A percentile compares a stretch with the other conserved stretches of the same genome.
Conservation (phyloP, 1,139 yeast species). For the Magnusiomyces paraingens region DNA sequence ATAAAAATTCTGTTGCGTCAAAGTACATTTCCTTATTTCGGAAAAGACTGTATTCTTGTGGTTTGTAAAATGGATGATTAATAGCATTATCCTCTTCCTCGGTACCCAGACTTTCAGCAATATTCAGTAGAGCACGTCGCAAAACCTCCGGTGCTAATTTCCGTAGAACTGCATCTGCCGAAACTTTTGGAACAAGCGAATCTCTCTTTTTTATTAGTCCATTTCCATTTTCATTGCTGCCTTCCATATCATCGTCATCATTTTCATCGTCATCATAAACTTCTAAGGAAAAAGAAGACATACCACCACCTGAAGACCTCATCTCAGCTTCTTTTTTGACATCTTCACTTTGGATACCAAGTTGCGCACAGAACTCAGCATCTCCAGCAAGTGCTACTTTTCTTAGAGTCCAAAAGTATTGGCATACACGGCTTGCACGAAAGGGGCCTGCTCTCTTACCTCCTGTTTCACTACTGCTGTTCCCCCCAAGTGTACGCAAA, state of each 20-base stretch:
- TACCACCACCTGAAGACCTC: background rate
- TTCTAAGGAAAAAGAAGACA: background rate
- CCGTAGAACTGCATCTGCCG: background rate
- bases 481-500: no score
- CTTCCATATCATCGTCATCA: background rate
- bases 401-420: slow-evolving; percentile 1
- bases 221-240: background rate
- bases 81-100: background rate
- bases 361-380: slow-evolving; percentile 1
- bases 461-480: no score
- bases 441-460: background rate
- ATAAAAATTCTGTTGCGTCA: slow-evolving; percentile 1
- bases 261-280: slow-evolving; percentile 1
- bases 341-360: slow-evolving; percentile 1
- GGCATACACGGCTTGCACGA: background rate
- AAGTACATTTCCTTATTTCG: slow-evolving; percentile 5
- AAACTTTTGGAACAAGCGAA: background rate
- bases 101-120: slow-evolving; percentile 1
- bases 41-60: background rate
- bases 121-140: background rate
- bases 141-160: slow-evolving; percentile 2
- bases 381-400: slow-evolving; percentile 4
- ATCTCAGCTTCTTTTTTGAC: background rate
- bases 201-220: background rate
- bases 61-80: background rate